Percentiles rank a stretch among this genome's conserved stretches.
These are phyloP conservation scores for Pseudocercospora vitis DNA, from an alignment of 2,329 filamentous ascomycete genomes.

Conservation along the genomic window DNA sequence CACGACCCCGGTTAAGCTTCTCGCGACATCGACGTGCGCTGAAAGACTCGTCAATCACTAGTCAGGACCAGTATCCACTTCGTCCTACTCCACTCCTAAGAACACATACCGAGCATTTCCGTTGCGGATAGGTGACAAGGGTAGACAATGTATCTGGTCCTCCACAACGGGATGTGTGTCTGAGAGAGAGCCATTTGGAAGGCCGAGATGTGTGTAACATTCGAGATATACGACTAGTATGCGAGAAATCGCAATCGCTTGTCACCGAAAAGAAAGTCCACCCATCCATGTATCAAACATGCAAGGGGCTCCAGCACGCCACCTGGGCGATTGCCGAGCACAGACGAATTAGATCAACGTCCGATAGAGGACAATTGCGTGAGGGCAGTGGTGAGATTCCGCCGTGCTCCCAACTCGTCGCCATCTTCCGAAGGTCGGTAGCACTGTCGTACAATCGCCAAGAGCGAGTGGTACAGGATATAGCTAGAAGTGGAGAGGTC, in stretches of 20 bases:
- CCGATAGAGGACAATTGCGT: slow-evolving; percentile 19
- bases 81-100: too few relatives aligned
- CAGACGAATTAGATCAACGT: neutral
- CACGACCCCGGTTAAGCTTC: neutral
- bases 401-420: slow-evolving; percentile 47
- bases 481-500: slow-evolving; percentile 40
- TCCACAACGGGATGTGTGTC: neutral
- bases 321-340: too few relatives aligned
- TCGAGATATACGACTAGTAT: too few relatives aligned
- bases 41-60: neutral
- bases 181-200: too few relatives aligned
- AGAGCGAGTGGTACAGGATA: slow-evolving; percentile 44
- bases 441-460: slow-evolving; percentile 46
- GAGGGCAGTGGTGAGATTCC: slow-evolving; percentile 36
- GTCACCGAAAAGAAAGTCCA: neutral
- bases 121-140: neutral
- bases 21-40: neutral
- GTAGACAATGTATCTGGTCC: neutral
- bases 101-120: neutral
- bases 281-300: neutral
- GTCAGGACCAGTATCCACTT: too few relatives aligned
- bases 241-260: too few relatives aligned
- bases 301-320: too few relatives aligned
- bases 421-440: slow-evolving; percentile 45
- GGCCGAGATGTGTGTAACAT: too few relatives aligned